Evolutionary conservation across 2,329 filamentous ascomycete species (phyloP).

Genomic region (Microsporum audouinii): DNA sequence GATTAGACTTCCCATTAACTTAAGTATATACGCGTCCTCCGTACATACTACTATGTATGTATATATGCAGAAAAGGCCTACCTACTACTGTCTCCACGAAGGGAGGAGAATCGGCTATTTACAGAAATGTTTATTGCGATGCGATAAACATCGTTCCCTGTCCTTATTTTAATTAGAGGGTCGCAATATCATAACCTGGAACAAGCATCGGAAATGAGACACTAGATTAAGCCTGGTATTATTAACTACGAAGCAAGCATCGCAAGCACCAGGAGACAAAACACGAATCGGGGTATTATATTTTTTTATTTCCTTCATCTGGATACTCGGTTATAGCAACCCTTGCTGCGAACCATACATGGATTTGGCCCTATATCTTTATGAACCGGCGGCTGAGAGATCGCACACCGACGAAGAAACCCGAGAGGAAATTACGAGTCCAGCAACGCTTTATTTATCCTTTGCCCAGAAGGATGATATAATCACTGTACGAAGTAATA

Average conservation of each 20-base stretch:
- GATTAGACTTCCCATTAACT: background rate
- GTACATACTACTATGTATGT: background rate
- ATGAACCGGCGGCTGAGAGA: background rate
- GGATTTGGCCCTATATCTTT: background rate
- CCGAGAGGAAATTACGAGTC: background rate
- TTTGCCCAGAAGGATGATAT: background rate
- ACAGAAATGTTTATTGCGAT: background rate
- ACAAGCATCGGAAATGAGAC: slow-evolving; percentile 4
- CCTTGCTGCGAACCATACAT: background rate
- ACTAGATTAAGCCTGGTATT: background rate
- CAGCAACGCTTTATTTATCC: background rate
- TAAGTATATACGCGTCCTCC: background rate
- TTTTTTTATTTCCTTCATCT: background rate
- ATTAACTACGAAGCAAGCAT: background rate
- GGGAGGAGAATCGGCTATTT: background rate
- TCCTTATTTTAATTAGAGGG: slow-evolving; percentile 3
- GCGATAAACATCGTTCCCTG: background rate
- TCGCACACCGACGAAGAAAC: background rate
- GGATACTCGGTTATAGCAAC: background rate
- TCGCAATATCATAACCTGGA: background rate
- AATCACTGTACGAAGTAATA: background rate
- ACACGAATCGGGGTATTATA: background rate
- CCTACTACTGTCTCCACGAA: background rate
- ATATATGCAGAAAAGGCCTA: background rate
- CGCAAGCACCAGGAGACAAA: background rate